Evolutionary conservation across 2,329 filamentous ascomycete species (phyloP).

Genomic region (Thermothelomyces thermophilus): DNA sequence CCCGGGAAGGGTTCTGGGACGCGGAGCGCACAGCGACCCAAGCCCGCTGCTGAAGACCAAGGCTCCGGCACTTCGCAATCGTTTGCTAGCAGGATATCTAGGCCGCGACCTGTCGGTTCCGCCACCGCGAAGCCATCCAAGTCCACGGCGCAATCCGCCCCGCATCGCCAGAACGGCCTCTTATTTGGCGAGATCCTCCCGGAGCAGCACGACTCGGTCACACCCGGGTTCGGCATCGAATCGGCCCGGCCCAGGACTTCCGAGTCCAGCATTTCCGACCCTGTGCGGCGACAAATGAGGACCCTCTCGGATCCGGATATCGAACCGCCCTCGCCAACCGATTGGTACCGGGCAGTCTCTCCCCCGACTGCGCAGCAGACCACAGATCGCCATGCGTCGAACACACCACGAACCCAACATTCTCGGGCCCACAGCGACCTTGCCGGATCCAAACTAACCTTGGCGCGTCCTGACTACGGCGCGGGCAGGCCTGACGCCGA

Average conservation of each 20-base stretch:
- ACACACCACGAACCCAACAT: conserved; percentile 37
- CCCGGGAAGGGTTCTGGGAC: conserved; percentile 26
- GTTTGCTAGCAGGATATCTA: conserved; percentile 53
- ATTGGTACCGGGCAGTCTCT: conserved; percentile 51
- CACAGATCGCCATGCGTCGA: conserved; percentile 22
- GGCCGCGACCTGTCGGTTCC: conserved; percentile 39
- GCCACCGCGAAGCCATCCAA: conserved; percentile 36
- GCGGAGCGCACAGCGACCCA: conserved; percentile 39
- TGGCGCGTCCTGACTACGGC: conserved; percentile 14
- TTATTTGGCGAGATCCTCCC: conserved; percentile 70
- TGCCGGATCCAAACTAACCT: conserved; percentile 27
- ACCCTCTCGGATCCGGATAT: conserved; percentile 50
- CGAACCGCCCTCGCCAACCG: conserved; percentile 58
- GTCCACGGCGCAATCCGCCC: conserved; percentile 36
- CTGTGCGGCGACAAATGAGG: conserved; percentile 41
- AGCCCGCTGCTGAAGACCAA: conserved; percentile 44
- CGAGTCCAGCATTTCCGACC: conserved; percentile 59
- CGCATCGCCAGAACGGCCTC: conserved; percentile 42
- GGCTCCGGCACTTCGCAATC: conserved; percentile 50
- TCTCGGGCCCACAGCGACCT: conserved; percentile 55
- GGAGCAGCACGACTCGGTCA: conserved; percentile 46
- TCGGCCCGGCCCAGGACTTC: conserved; percentile 53
- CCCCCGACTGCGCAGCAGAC: conserved; percentile 23
- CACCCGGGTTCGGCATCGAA: conserved; percentile 56
- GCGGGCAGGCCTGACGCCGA: conserved; percentile 9